phyloP scores from a whole-genome alignment of 495 filamentous ascomycete species.

The Penicillium atrosanguineum region DNA sequence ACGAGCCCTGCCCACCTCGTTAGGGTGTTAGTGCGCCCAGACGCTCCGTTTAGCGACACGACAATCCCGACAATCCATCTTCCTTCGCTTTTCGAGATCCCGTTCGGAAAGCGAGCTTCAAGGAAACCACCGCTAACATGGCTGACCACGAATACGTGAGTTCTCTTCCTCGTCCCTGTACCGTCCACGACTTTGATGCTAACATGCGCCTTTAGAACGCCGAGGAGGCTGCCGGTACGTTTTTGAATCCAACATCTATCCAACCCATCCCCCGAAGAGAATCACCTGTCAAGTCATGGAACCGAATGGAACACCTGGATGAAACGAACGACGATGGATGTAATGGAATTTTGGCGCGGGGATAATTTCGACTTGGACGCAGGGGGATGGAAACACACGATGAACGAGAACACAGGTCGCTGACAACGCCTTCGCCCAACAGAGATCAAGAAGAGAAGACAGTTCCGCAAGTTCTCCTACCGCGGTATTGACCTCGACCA shows the following conservation, averaged over 20 bases:
- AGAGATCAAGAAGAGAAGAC: slow-evolving; percentile 98
- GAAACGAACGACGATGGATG: slow-evolving; percentile 1
- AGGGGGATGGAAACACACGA: slow-evolving; percentile 27
- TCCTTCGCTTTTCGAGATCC: slow-evolving; percentile 50
- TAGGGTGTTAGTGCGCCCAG: slow-evolving; percentile 29
- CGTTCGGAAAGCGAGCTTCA: slow-evolving; percentile 51
- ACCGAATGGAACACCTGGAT: background rate
- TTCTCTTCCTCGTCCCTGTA: slow-evolving; percentile 23
- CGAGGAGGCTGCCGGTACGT: slow-evolving; percentile 89
- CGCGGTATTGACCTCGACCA: slow-evolving; percentile 98
- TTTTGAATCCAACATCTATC: slow-evolving; percentile 16
- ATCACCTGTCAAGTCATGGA: background rate
- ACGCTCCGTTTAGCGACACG: slow-evolving; percentile 44
- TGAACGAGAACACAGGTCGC: slow-evolving; percentile 27
- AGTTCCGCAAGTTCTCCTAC: slow-evolving; percentile 99
- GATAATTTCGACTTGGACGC: slow-evolving; percentile 12
- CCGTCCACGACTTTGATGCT: slow-evolving; percentile 23
- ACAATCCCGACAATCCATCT: slow-evolving; percentile 45
- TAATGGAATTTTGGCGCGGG: slow-evolving; percentile 9
- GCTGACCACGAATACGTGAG: slow-evolving; percentile 90
- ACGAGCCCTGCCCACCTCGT: slow-evolving; percentile 44
- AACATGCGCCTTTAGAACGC: slow-evolving; percentile 64
- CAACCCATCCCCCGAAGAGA: slow-evolving; percentile 8
- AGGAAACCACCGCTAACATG: slow-evolving; percentile 71
- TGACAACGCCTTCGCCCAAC: slow-evolving; percentile 39